phyloP scores from a whole-genome alignment of 2,329 filamentous ascomycete genomes.

The Apiospora hydei region DNA sequence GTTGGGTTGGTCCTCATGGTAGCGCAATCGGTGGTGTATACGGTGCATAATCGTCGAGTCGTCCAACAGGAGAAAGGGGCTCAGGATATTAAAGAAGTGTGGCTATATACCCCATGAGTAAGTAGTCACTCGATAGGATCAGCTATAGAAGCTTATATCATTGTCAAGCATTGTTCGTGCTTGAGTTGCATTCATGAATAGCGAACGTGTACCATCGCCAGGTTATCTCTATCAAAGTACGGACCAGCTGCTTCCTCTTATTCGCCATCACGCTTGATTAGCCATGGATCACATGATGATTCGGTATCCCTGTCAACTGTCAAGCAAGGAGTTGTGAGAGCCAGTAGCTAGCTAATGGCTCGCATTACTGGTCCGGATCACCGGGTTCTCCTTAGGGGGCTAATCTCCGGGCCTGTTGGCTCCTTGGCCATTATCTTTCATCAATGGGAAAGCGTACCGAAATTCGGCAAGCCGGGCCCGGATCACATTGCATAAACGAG shows the following conservation, averaged over 20 bases:
- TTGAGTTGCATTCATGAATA: too few relatives aligned
- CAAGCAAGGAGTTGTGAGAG: too few relatives aligned
- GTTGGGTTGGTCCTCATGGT: slow-evolving; percentile 49
- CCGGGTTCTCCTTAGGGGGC: too few relatives aligned
- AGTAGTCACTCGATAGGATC: neutral
- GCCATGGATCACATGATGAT: too few relatives aligned
- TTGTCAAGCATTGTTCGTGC: neutral
- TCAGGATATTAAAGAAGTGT: neutral
- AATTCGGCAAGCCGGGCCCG: slow-evolving; percentile 7
- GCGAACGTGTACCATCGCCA: too few relatives aligned
- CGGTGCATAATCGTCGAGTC: slow-evolving; percentile 45
- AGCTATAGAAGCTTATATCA: too few relatives aligned
- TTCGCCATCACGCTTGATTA: too few relatives aligned
- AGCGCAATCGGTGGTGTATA: slow-evolving; percentile 50
- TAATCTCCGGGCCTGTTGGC: neutral
- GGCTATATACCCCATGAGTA: neutral
- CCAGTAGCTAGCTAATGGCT: too few relatives aligned
- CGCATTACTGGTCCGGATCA: too few relatives aligned
- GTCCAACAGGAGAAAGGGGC: slow-evolving; percentile 22
- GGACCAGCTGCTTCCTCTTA: too few relatives aligned
- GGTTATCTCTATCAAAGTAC: too few relatives aligned
- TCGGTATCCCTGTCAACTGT: too few relatives aligned
- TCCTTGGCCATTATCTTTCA: neutral
- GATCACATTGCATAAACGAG: slow-evolving; percentile 6
- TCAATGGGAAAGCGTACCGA: neutral